A percentile compares a stretch with the other conserved stretches of the same genome.
phyloP scores from a whole-genome alignment of 306 rosid species.

The Sicyos baderoa region DNA sequence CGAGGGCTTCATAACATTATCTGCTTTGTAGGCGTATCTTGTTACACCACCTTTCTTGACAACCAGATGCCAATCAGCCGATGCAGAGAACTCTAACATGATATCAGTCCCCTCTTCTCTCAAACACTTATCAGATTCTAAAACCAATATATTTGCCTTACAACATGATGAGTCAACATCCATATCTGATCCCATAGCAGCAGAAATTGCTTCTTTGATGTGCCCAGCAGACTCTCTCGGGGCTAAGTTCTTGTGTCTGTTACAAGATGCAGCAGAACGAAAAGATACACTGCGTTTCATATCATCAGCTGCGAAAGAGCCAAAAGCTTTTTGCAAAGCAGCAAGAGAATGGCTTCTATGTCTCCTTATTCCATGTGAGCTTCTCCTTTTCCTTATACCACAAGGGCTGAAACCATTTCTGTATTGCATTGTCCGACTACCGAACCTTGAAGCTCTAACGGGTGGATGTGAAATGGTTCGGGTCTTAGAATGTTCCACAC shows the following conservation, averaged over 20 bases:
- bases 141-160: slow-evolving; percentile 44
- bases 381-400: slow-evolving; percentile 43
- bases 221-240: slow-evolving; percentile 19
- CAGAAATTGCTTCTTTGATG: slow-evolving; percentile 31
- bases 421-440: slow-evolving; percentile 32
- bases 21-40: slow-evolving; percentile 46
- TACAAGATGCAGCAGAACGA: slow-evolving; percentile 27
- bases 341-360: slow-evolving; percentile 35
- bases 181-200: slow-evolving; percentile 13
- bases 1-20: slow-evolving; percentile 43
- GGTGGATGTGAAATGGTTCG: slow-evolving; percentile 20
- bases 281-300: slow-evolving; percentile 32
- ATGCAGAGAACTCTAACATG: slow-evolving; percentile 36
- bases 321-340: slow-evolving; percentile 32
- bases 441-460: slow-evolving; percentile 33
- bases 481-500: slow-evolving; percentile 20
- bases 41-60: slow-evolving; percentile 58
- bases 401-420: slow-evolving; percentile 34
- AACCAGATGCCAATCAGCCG: slow-evolving; percentile 49
- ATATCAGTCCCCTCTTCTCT: slow-evolving; percentile 43
- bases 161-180: slow-evolving; percentile 36
- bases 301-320: slow-evolving; percentile 32
- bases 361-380: slow-evolving; percentile 42
- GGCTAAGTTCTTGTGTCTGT: slow-evolving; percentile 32
- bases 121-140: slow-evolving; percentile 49